Evolutionary conservation across 2,329 filamentous ascomycete genomes (phyloP), one percentile per base, ranked within the genome.

Genomic region (Penicillium sp.): DNA sequence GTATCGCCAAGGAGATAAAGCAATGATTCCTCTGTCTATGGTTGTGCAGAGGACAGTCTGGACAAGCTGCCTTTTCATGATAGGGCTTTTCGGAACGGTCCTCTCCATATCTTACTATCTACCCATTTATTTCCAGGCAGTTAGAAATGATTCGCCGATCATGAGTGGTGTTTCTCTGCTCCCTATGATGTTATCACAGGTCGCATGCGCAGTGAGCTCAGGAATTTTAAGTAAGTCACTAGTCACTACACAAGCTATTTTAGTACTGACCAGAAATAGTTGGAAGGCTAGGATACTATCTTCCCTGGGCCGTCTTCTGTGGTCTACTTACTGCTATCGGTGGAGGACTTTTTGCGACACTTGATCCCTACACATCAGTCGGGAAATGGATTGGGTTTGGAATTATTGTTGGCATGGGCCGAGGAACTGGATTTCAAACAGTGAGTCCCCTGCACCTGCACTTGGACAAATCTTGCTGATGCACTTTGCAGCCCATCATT

Each of bases 351-450:
- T 58, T 81, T 13, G 78, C 71, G 52, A 79, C 75, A 0, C 69
- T 79, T 3, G 66, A 72, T 19, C 64, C 74, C 1, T 60, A 64
- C 35, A 76, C 78, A 3, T 60, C 73, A 0, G 67, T 69, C 0
- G 68, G 61, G 2, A 67, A 73, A 31, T 82, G 79, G 80, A 76
- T 81, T 22, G 80, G 80, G 9, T 82, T 77, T 64, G 78, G 83
- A 53, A 69, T 78, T 4, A 58, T 83, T 3, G 56, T 74, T 4
- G 81, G 79, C 21, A 66, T 76, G 3, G 78, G 79, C 1, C 65
- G 77, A 13, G 81, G 80, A 9, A 54, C 58, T 5, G 64, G 51
- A 4, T 56, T 64, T 19, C 70, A 71, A 55, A 57, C 59, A 6
- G 70, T 71, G 45, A 54, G 9, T 47, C 26, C 19, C 21, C 33